Evolutionary conservation across 73 alveolate species (phyloP).

Genomic region (Stentor coeruleus): DNA sequence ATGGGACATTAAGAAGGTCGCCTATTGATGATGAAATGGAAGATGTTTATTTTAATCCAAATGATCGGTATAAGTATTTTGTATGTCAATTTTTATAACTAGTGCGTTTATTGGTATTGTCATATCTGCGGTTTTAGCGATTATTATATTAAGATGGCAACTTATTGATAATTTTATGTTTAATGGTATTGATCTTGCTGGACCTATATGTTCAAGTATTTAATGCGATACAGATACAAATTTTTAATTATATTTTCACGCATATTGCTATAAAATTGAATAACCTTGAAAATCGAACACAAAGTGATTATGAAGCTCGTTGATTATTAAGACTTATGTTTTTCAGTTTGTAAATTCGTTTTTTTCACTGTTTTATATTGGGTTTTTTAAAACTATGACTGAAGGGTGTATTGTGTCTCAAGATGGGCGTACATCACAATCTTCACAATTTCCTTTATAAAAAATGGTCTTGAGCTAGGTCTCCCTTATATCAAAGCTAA

Average conservation of each 20-base stretch:
- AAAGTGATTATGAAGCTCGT: constrained; percentile 45
- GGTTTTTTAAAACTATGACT: constrained; percentile 35
- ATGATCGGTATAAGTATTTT: constrained; percentile 26
- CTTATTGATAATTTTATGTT: not conserved
- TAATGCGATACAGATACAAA: constrained; percentile 31
- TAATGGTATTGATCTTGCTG: constrained; percentile 8
- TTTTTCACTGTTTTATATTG: constrained; percentile 56
- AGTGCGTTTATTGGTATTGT: constrained; percentile 31
- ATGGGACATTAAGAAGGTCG: constrained; percentile 47
- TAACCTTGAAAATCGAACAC: constrained; percentile 53
- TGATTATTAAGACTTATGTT: constrained; percentile 45
- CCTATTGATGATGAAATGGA: constrained; percentile 41
- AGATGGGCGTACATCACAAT: constrained; percentile 29
- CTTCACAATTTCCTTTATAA: constrained; percentile 31
- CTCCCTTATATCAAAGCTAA: constrained; percentile 31
- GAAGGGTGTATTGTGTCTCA: constrained; percentile 18
- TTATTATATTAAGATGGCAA: not conserved
- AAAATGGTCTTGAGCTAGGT: constrained; percentile 32
- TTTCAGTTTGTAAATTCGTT: constrained; percentile 59
- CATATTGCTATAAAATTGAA: constrained; percentile 33
- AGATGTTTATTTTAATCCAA: constrained; percentile 37
- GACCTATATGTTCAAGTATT: constrained; percentile 2
- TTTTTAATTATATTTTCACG: constrained; percentile 45
- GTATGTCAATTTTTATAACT: constrained; percentile 38
- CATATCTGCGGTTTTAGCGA: not conserved